These are phyloP conservation scores for Xylaria nigripes DNA, from an alignment of 495 filamentous ascomycete species.

Conservation along the genomic window DNA sequence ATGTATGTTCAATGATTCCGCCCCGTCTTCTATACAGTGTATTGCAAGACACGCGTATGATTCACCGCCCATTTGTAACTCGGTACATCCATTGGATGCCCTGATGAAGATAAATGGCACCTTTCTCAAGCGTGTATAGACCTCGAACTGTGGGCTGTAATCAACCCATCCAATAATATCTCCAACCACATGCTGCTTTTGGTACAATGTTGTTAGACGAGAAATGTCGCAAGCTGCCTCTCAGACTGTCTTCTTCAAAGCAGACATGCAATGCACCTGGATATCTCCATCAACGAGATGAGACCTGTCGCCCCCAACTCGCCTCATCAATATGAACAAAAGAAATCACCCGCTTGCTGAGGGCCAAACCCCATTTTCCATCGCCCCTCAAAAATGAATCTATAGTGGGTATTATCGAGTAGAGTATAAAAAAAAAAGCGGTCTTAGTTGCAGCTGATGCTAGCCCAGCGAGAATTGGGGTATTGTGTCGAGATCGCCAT, in stretches of 20 bases:
- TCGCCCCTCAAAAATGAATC: slow-evolving; percentile 21
- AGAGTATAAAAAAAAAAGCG: slow-evolving; percentile 19
- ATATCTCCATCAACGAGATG: background rate
- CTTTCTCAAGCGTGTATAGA: slow-evolving; percentile 9
- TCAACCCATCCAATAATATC: background rate
- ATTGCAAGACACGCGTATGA: background rate
- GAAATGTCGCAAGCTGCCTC: background rate
- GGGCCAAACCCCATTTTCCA: slow-evolving; percentile 20
- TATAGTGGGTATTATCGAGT: slow-evolving; percentile 38
- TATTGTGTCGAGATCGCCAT: slow-evolving; percentile 14
- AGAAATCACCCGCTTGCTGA: slow-evolving; percentile 21
- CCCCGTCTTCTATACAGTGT: background rate
- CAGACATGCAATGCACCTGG: background rate
- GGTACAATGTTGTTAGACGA: slow-evolving; percentile 3
- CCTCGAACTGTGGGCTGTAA: background rate
- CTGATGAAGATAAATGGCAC: slow-evolving; percentile 7
- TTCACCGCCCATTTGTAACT: background rate
- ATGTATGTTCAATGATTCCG: slow-evolving; percentile 1
- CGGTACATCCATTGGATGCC: slow-evolving; percentile 15
- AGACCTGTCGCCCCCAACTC: slow-evolving; percentile 1
- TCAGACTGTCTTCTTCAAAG: background rate
- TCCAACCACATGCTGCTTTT: slow-evolving; percentile 3
- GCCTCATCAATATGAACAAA: slow-evolving; percentile 23
- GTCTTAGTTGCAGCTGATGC: slow-evolving; percentile 18
- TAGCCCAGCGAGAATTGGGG: slow-evolving; percentile 20